Conservation (phyloP, 2,329 filamentous ascomycete genomes). For the Ophiocordyceps unilateralis region DNA sequence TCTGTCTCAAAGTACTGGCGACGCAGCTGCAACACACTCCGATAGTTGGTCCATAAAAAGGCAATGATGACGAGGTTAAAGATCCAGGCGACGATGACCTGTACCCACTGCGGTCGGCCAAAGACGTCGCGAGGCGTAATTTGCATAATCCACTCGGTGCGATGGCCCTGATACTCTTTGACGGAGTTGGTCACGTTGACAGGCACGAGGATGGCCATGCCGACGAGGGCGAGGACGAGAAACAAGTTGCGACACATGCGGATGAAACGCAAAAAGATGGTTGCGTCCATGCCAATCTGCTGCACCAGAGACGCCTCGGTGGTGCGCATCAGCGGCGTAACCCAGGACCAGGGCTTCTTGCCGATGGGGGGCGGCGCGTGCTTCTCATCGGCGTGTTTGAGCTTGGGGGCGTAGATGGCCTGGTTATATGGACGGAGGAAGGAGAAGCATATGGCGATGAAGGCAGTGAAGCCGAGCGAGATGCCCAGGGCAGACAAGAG, state of each 20-base stretch:
- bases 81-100: constrained; percentile 40
- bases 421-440: constrained; percentile 81
- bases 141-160: constrained; percentile 31
- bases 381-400: constrained; percentile 81
- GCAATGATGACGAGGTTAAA: constrained; percentile 61
- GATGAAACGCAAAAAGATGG: constrained; percentile 74
- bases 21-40: constrained; percentile 51
- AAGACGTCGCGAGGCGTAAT: constrained; percentile 42
- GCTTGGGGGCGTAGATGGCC: constrained; percentile 82
- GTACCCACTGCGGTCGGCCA: constrained; percentile 37
- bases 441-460: constrained; percentile 69
- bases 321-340: constrained; percentile 59
- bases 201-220: constrained; percentile 64
- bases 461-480: constrained; percentile 56
- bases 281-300: constrained; percentile 81
- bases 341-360: constrained; percentile 78
- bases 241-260: constrained; percentile 92
- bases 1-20: constrained; percentile 67
- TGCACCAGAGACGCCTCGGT: constrained; percentile 62
- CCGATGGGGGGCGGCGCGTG: constrained; percentile 76
- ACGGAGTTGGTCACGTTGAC: constrained; percentile 43
- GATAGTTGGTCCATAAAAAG: constrained; percentile 87
- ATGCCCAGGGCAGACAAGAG: constrained; percentile 66
- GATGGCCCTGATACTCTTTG: constrained; percentile 6
- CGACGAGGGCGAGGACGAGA: constrained; percentile 50